Evolutionary conservation across 2,329 filamentous ascomycete species (phyloP), one percentile per base, ranked within the genome.

Genomic region (Ceratocystis alfenasii): DNA sequence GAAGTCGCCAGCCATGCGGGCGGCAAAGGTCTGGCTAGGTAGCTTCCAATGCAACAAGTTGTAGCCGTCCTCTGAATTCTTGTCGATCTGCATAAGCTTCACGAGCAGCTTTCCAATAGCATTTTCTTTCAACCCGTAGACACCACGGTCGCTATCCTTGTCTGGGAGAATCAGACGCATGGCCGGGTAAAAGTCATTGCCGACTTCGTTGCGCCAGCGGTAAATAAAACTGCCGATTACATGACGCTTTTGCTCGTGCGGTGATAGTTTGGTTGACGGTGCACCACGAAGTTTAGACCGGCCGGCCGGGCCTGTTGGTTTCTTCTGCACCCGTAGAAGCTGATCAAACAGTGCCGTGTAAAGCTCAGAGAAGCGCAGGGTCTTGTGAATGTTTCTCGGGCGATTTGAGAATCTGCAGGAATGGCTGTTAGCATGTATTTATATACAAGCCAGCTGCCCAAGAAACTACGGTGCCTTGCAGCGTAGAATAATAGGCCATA

Each of bases 91-190:
- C 80, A 96, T 87, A 48, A 96, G 82, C 73, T 91, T 93, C 67
- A 96, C 89, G n/a, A 97, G 79, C 22, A 97, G 77, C 73, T 91
- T 96, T 8, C 87, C 93, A 68, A 99, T 91, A 4, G 87, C 84
- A 73, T 88, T 92, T 77, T 99, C 94, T 73, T 97, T 97, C 50
- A 99, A 79, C 0, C 93, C 90, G 72, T 97, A 99, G 79, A 96
- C 91, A 20, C 88, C 88, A 61, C 94, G 84, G 72, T 97, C 91
- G 48, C 91, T 85, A 72, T 99, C 94, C 73, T 95, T 95, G 71
- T 95, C 90, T 0, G 93, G 92, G 2, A 96, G 80, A 66, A 97
- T 96, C 60, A 99, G 82, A 22, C 94, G 86, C 74, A 99, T 83
- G 1, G 90, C 93, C 0, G 94, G 94, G 73, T 94, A 97, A 71